Conservation (phyloP, 192 early-diverging fungal species). For the Helicostylum pulchrum region DNA sequence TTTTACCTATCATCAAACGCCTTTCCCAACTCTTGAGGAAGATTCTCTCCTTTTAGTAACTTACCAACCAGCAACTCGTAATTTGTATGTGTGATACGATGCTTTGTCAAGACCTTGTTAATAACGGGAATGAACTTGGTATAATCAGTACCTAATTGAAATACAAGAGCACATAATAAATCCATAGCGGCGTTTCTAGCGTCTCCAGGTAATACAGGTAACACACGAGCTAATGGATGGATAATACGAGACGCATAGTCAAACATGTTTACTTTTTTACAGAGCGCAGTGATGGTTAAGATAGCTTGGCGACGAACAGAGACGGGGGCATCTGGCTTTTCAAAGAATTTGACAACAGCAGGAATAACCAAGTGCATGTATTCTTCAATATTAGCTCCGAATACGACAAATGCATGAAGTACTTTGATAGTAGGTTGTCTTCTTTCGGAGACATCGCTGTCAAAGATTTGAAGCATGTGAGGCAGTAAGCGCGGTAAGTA, state of each 20-base stretch:
- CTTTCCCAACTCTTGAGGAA: slow-evolving; percentile 62
- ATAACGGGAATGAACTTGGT: slow-evolving; percentile 85
- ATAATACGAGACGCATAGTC: slow-evolving; percentile 88
- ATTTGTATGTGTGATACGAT: slow-evolving; percentile 62
- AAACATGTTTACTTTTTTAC: slow-evolving; percentile 72
- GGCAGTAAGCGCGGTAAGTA: slow-evolving; percentile 80
- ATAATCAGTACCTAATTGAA: slow-evolving; percentile 85
- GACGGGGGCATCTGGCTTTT: slow-evolving; percentile 62
- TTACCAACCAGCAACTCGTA: slow-evolving; percentile 79
- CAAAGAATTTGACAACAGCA: slow-evolving; percentile 75
- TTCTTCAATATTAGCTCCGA: slow-evolving; percentile 87
- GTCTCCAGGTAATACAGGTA: slow-evolving; percentile 51
- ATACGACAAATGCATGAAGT: slow-evolving; percentile 73
- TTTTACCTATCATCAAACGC: slow-evolving; percentile 44
- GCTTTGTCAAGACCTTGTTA: slow-evolving; percentile 64
- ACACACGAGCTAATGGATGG: slow-evolving; percentile 75
- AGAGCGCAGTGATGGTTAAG: slow-evolving; percentile 68
- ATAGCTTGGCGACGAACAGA: slow-evolving; percentile 64
- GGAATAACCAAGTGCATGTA: slow-evolving; percentile 91
- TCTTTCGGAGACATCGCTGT: slow-evolving; percentile 68
- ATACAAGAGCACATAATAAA: slow-evolving; percentile 72
- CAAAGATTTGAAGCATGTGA: slow-evolving; percentile 82
- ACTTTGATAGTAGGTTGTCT: slow-evolving; percentile 64
- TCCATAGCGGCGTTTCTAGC: slow-evolving; percentile 73
- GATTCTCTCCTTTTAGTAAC: slow-evolving; percentile 70